Evolutionary conservation across 2,329 filamentous ascomycete genomes (phyloP).

Genomic region (Cytospora leucostoma): DNA sequence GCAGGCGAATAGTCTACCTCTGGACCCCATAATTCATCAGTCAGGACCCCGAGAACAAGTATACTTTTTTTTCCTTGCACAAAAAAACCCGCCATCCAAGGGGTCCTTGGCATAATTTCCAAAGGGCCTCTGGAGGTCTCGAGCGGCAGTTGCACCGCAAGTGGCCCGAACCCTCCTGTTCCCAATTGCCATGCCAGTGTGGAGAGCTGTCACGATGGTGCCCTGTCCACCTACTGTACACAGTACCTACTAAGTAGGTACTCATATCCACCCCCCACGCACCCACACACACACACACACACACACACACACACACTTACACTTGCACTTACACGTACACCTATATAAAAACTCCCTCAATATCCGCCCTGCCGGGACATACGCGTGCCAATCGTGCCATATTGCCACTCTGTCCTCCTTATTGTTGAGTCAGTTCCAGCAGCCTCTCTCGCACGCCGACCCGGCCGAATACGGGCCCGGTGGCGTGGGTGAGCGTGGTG

Average conservation of each 20-base stretch:
- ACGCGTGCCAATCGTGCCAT: slow-evolving; percentile 4
- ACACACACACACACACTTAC: no score
- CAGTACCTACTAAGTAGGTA: no score
- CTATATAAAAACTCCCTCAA: neutral
- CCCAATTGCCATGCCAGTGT: neutral
- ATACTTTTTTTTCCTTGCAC: no score
- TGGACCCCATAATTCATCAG: neutral
- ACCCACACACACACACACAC: neutral
- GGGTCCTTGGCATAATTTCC: neutral
- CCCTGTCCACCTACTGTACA: neutral
- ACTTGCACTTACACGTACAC: no score
- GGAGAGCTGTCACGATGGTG: neutral
- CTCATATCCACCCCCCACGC: neutral
- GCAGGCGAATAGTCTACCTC: no score
- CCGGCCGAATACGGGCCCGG: neutral
- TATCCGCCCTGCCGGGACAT: slow-evolving; percentile 17
- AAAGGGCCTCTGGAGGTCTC: neutral
- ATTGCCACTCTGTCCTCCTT: neutral
- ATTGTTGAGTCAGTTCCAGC: neutral
- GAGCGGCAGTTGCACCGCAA: slow-evolving; percentile 1
- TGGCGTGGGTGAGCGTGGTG: neutral
- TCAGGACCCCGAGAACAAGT: neutral
- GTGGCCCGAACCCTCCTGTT: neutral
- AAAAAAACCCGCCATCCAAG: neutral
- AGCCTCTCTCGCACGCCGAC: neutral